Conservation (phyloP, 2,329 filamentous ascomycete species). For the Colletotrichum chrysophilum region DNA sequence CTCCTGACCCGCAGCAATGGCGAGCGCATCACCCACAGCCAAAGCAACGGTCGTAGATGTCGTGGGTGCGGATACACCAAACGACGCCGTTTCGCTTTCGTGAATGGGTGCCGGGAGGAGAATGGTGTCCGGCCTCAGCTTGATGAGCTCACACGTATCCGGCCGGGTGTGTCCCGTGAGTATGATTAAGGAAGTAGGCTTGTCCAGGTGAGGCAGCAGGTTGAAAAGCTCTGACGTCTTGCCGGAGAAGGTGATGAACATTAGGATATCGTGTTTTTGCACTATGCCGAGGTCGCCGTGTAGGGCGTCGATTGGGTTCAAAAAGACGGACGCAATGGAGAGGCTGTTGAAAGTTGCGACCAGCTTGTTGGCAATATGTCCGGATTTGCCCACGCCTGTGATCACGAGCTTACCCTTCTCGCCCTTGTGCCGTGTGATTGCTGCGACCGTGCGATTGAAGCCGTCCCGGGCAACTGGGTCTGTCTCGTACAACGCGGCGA, state of each 20-base stretch:
- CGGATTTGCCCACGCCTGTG: constrained; percentile 90
- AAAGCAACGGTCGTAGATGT: constrained; percentile 91
- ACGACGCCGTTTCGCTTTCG: constrained; percentile 77
- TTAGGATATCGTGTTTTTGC: constrained; percentile 73
- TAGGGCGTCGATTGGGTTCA: constrained; percentile 90
- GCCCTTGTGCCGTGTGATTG: constrained; percentile 66
- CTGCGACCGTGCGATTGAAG: constrained; percentile 74
- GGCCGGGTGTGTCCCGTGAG: constrained; percentile 75
- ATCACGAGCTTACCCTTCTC: constrained; percentile 79
- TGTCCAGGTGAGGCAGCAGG: constrained; percentile 78
- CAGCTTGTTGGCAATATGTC: constrained; percentile 87
- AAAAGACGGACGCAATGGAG: constrained; percentile 77
- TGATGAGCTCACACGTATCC: constrained; percentile 73
- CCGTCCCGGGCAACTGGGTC: constrained; percentile 70
- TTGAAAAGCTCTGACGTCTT: constrained; percentile 82
- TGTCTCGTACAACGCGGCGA: constrained; percentile 79
- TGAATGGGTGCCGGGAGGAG: constrained; percentile 86
- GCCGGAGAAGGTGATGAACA: constrained; percentile 92
- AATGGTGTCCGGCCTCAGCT: constrained; percentile 66
- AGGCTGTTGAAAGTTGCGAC: constrained; percentile 93
- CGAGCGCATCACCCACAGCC: constrained; percentile 86
- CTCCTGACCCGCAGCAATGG: constrained; percentile 76
- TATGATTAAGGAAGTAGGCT: constrained; percentile 72
- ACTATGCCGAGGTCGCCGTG: constrained; percentile 92
- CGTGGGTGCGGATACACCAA: constrained; percentile 88